Base-by-base conservation (phyloP, 2,329 filamentous ascomycete species). In the Pezicula radicicola region DNA sequence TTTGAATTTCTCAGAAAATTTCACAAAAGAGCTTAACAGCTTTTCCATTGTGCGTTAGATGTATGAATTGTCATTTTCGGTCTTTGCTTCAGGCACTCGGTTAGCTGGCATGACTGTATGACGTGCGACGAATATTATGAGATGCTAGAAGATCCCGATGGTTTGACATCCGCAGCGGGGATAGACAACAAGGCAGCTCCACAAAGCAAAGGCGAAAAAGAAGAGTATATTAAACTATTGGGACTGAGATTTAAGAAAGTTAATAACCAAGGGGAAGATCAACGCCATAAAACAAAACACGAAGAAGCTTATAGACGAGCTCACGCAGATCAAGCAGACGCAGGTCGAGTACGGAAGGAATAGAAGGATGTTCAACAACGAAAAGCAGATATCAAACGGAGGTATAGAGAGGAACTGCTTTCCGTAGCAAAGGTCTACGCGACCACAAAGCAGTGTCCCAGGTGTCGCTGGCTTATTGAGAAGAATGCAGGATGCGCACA, bases 81-180 rank as follows among this genome's bases (percentile, higher is more conserved):
- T 52, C 53, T n/a, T 28, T 58, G 55, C 36, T 58, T 54, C 40
- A 36, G 25, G 18, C 55, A 58, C 28, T 41, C 30, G 13, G 44
- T 51, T 4, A 42, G 49, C 5, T 55, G 55, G 55, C 53, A 58
- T 33, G 47, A 50, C 4, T 16, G 55, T 15, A 28, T 55, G 6
- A 58, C 51, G n/a, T 58, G 55, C 36, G 51, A 50, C 16, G 53
- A 58, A 46, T 58, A 54, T 21, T 53, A 58, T 18, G 33, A 52
- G 12, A 55, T 57, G 55, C 35, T 54, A 6, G 9, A 39, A 18
- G 43, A 55, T 16, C 55, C 55, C 3, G 49, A 52, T 25, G 46
- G 49, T 7, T 57, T 57, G 28, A 41, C 33, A 19, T 45, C 25
- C 13, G 48, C 30, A 10, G 27, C 48, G 16, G 53, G 52, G 13